Percentiles rank a stretch among this genome's conserved stretches.
Evolutionary conservation across 129 eudicot genomes (phyloP).

Genomic region (Smallanthus sonchifolius): DNA sequence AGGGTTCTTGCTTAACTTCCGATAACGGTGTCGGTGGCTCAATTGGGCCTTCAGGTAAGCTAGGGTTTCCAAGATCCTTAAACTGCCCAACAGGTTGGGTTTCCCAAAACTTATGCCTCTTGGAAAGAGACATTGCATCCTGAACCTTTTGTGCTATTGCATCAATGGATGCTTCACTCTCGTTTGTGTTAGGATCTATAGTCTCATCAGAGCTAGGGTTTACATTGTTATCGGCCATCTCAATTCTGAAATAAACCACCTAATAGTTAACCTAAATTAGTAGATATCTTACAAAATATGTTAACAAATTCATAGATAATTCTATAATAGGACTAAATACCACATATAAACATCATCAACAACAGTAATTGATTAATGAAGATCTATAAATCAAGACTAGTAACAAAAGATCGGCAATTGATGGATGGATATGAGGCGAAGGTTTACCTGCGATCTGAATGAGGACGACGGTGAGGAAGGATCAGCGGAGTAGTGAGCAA

Average conservation of each 20-base stretch:
- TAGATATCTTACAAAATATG: not conserved
- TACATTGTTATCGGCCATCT: constrained; percentile 42
- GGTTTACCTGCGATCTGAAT: constrained; percentile 24
- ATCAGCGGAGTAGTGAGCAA: not conserved
- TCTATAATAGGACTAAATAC: not conserved
- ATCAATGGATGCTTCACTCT: constrained; percentile 41
- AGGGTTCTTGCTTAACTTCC: constrained; percentile 64
- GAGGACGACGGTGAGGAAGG: not conserved
- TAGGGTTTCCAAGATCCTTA: constrained; percentile 41
- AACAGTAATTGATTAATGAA: not conserved
- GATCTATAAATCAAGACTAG: constrained; percentile 5
- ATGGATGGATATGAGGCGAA: not conserved
- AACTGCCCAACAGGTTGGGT: constrained; percentile 73
- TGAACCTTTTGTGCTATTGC: constrained; percentile 52
- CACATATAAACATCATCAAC: not conserved
- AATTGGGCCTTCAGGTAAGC: constrained; percentile 54
- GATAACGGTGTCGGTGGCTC: constrained; percentile 51
- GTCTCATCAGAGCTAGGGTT: constrained; percentile 35
- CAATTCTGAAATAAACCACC: constrained; percentile 1
- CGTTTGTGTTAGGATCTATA: constrained; percentile 21
- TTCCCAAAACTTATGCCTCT: constrained; percentile 66
- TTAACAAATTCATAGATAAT: not conserved
- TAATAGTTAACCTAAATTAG: constrained; percentile 5
- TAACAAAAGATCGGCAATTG: not conserved
- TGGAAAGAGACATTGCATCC: constrained; percentile 43